Evolutionary conservation across 257 asterid species (phyloP), one percentile per base, ranked within the genome.

Genomic region (Eucommia ulmoides): DNA sequence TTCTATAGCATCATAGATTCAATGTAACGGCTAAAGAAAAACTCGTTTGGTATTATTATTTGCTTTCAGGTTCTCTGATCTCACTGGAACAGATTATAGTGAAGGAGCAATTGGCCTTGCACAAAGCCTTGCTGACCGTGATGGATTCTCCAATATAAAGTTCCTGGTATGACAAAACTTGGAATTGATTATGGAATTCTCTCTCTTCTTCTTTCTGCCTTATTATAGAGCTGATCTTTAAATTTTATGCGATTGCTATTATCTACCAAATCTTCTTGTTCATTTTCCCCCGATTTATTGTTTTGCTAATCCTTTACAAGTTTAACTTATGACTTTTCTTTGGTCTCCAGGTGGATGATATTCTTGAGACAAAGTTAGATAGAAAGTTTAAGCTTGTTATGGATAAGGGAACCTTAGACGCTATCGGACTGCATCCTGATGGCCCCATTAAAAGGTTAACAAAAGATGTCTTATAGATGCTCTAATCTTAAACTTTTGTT

Each of bases 391-490:
- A 75, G 75, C 93, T 91, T 61, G 83, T 91, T 52, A 62, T 81
- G 26, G 98, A 91, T 63, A 91, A 91, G 65, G 98, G 98, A 29
- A 91, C 98, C 14, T 75, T 91, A 53, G 98, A 91, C 72, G 98
- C 98, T 41, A 81, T 91, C 56, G 98, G 98, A 55, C 69, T 91
- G 76, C 98, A 86, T 75, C 94, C 96, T 52, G 98, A 91, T 64
- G 96, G 96, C 58, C 81, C 85, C 64, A 62, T 83, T 59, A 86
- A 81, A 77, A 86, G 96, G 98, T 89, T 51, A 62, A 45, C n/a
- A 6, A 23, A 23, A 23, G 23, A 49, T 54, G 20, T 42, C 15
- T 19, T 21, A 16, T 3, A 16, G 48, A 15, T 10, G 48, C 9
- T 42, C 19, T 6, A 38, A 42, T 42, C 20, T 42, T 42, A 35